These are phyloP conservation scores for Astragalus membranaceus DNA, from an alignment of 306 rosid genomes.

Conservation along the genomic window DNA sequence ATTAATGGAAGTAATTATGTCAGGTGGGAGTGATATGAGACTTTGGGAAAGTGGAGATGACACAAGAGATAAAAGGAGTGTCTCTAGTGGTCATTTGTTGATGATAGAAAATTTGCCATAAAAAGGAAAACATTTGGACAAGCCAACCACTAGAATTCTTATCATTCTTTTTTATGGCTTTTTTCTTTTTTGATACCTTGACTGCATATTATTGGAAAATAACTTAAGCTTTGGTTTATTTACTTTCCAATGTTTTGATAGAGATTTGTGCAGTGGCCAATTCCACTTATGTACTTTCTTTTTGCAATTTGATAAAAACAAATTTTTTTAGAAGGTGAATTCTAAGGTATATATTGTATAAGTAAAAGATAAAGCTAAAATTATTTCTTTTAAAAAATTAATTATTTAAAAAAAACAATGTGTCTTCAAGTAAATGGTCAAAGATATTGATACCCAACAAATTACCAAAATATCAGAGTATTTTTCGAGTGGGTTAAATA, in stretches of 20 bases:
- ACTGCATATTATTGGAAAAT: slow-evolving; percentile 36
- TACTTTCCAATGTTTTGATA: slow-evolving; percentile 22
- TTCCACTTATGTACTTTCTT: background rate
- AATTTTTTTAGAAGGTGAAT: too few species aligned
- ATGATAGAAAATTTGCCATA: slow-evolving; percentile 33
- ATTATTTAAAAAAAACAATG: too few species aligned
- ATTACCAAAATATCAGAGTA: too few species aligned
- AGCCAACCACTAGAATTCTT: slow-evolving; percentile 25
- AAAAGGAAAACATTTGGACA: slow-evolving; percentile 36
- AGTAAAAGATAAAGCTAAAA: too few species aligned
- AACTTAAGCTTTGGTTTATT: slow-evolving; percentile 16
- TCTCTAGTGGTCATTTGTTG: slow-evolving; percentile 33
- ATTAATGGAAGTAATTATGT: slow-evolving; percentile 23
- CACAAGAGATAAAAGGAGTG: slow-evolving; percentile 18
- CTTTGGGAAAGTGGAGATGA: slow-evolving; percentile 24
- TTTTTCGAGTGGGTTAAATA: too few species aligned
- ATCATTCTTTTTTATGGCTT: slow-evolving; percentile 12
- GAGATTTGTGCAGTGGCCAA: background rate
- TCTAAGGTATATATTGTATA: too few species aligned
- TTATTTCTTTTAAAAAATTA: too few species aligned
- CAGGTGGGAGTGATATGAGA: slow-evolving; percentile 27
- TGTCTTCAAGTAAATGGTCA: too few species aligned
- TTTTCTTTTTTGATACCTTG: slow-evolving; percentile 22
- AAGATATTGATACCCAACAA: too few species aligned
- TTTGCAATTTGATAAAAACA: background rate